Base-by-base conservation (phyloP, 2,329 filamentous ascomycete genomes). In the Pleoardoris graminearum region DNA sequence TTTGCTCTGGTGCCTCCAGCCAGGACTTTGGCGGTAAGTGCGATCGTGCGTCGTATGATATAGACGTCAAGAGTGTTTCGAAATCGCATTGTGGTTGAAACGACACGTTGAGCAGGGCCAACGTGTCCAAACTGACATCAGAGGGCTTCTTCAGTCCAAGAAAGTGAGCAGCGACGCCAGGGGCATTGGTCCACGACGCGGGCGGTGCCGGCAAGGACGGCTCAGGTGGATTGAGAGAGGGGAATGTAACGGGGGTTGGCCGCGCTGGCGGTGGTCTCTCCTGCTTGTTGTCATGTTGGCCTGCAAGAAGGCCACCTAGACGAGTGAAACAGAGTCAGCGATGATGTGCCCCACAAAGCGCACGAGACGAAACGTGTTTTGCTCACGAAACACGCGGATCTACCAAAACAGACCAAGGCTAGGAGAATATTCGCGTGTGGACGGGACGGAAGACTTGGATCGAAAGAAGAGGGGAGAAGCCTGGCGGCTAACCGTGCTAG, bases 201-300 rank as follows among this genome's bases (percentile, higher is more conserved):
- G 66, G 59, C 61, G 66, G 56, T 36, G 50, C 54, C 41, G 55
- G 41, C 48, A 43, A 48, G 37, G 62, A 69, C 14, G 69, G 66
- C 25, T 59, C 44, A 22, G 75, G 72, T 29, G 77, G 75, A 23
- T 67, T 60, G 55, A 80, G 77, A 48, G 65, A 63, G 27, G 82
- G 82, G 59, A 84, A 83, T 48, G 79, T 79, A 41, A 83, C 72
- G 17, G 77, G 76, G 22, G 76, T 80, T 29, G 81, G 76, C 52
- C 67, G 68, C 29, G 78, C 66, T 39, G 82, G 82, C 33, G 81
- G 79, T 37, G 69, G 62, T 54, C 81, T 76, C 50, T 72, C 69
- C 57, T 73, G 69, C 51, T 70, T 57, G 38, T 63, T 62, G 49
- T 75, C 72, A 65, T 75, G 70, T 59, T 72, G 69, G 32, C 71